These are phyloP conservation scores for Zygosaccharomyces bailii DNA, from an alignment of 805 yeast species.

Conservation along the genomic window DNA sequence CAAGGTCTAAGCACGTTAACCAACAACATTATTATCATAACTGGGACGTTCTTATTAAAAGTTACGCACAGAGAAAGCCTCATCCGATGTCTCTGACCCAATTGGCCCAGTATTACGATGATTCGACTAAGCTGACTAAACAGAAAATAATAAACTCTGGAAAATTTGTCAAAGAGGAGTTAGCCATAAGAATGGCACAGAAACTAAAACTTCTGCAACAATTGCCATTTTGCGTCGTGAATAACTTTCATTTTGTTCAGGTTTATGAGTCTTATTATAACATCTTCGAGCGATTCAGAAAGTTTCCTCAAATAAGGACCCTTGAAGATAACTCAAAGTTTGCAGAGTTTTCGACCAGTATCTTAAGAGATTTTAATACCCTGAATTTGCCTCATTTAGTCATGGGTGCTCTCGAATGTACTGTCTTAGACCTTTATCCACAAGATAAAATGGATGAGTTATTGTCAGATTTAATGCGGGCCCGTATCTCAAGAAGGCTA, in stretches of 20 bases:
- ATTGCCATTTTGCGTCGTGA: constrained; percentile 78
- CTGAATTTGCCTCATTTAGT: constrained; percentile 81
- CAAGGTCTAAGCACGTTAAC: constrained; percentile 46
- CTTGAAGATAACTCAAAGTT: constrained; percentile 74
- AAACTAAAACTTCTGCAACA: constrained; percentile 75
- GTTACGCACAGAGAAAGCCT: constrained; percentile 50
- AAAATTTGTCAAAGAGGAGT: constrained; percentile 79
- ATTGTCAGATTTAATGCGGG: constrained; percentile 73
- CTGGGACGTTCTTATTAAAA: constrained; percentile 26
- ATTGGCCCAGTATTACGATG: constrained; percentile 82
- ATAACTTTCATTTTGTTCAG: constrained; percentile 79
- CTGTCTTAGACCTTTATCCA: constrained; percentile 55
- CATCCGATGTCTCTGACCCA: constrained; percentile 90
- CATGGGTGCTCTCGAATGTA: constrained; percentile 88
- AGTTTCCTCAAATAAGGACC: constrained; percentile 61
- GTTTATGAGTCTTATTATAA: constrained; percentile 87
- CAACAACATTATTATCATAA: constrained; percentile 81
- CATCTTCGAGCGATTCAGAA: constrained; percentile 82
- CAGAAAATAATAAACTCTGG: constrained; percentile 81
- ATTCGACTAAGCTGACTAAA: constrained; percentile 53
- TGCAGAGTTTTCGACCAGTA: constrained; percentile 56
- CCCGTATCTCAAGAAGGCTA: constrained; percentile 84
- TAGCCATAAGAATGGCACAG: constrained; percentile 80
- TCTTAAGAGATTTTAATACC: constrained; percentile 73
- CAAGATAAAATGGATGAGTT: constrained; percentile 64